Evolutionary conservation across 768 basidiomycete species (phyloP).

Genomic region (Leccinellum albellum): DNA sequence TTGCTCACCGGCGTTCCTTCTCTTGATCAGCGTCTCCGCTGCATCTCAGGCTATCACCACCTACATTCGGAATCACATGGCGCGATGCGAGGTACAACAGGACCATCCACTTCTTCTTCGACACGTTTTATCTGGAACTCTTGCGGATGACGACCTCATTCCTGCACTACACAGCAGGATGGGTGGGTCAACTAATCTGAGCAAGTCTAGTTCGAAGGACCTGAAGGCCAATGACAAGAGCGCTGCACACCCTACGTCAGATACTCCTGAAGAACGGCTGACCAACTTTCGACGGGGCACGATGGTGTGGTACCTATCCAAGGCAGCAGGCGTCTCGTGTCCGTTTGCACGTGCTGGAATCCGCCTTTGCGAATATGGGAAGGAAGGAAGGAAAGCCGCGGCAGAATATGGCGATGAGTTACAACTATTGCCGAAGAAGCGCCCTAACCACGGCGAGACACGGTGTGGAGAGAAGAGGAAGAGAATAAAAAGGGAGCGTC

Average conservation of each 20-base stretch:
- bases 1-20: slow-evolving; percentile 4
- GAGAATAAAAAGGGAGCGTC: slow-evolving; percentile 34
- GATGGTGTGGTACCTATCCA: slow-evolving; percentile 76
- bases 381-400: slow-evolving; percentile 39
- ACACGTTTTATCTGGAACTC: slow-evolving; percentile 68
- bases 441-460: slow-evolving; percentile 28
- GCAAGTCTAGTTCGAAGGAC: slow-evolving; percentile 21
- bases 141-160: slow-evolving; percentile 68
- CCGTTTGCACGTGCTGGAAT: slow-evolving; percentile 75
- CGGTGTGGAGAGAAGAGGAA: slow-evolving; percentile 48
- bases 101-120: slow-evolving; percentile 73
- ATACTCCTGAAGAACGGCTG: slow-evolving; percentile 33
- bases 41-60: slow-evolving; percentile 81
- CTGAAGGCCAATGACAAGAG: slow-evolving; percentile 26
- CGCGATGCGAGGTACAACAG: slow-evolving; percentile 66
- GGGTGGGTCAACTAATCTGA: slow-evolving; percentile 57
- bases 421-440: slow-evolving; percentile 44
- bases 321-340: slow-evolving; percentile 70
- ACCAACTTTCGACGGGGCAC: slow-evolving; percentile 80
- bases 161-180: slow-evolving; percentile 65
- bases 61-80: slow-evolving; percentile 71
- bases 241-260: not conserved
- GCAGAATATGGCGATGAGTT: slow-evolving; percentile 25
- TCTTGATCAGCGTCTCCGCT: slow-evolving; percentile 56
- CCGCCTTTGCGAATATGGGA: slow-evolving; percentile 62